Evolutionary conservation across 2,329 filamentous ascomycete species (phyloP).

Genomic region (Botrytis hyacinthi): DNA sequence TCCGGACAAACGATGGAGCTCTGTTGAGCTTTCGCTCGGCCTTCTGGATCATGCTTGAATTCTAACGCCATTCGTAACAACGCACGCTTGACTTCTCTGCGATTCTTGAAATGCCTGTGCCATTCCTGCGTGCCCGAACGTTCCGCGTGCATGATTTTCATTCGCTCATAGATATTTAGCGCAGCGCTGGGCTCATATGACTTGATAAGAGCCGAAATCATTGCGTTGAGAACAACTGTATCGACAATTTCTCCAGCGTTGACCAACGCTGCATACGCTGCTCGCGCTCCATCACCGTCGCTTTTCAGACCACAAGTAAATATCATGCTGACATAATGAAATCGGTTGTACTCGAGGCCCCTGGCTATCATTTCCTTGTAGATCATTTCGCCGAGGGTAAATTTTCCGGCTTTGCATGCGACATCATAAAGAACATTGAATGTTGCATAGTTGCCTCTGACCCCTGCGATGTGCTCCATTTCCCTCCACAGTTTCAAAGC

Average conservation of each 20-base stretch:
- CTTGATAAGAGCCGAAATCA: conserved; percentile 75
- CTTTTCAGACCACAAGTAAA: conserved; percentile 76
- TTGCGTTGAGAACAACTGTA: conserved; percentile 79
- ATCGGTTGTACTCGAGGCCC: conserved; percentile 68
- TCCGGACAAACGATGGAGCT: conserved; percentile 68
- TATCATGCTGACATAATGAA: conserved; percentile 78
- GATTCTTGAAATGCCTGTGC: conserved; percentile 40
- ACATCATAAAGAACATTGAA: conserved; percentile 93
- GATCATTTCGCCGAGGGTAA: conserved; percentile 77
- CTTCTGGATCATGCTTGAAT: conserved; percentile 53
- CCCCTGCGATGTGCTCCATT: conserved; percentile 74
- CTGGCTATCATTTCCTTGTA: conserved; percentile 76
- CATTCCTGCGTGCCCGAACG: conserved; percentile 33
- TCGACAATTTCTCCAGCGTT: conserved; percentile 83
- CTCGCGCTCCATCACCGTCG: conserved; percentile 71
- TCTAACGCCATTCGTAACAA: conserved; percentile 58
- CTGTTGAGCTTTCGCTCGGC: conserved; percentile 57
- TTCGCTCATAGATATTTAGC: conserved; percentile 76
- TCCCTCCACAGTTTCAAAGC: conserved; percentile 80
- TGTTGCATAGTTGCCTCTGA: conserved; percentile 71
- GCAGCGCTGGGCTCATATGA: conserved; percentile 75
- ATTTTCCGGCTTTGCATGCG: conserved; percentile 82
- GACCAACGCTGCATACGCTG: conserved; percentile 81
- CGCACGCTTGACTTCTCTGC: conserved; percentile 47
- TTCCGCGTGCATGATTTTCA: conserved; percentile 56